Evolutionary conservation across 139 green algal species (phyloP).

Genomic region (Microglena sp.): DNA sequence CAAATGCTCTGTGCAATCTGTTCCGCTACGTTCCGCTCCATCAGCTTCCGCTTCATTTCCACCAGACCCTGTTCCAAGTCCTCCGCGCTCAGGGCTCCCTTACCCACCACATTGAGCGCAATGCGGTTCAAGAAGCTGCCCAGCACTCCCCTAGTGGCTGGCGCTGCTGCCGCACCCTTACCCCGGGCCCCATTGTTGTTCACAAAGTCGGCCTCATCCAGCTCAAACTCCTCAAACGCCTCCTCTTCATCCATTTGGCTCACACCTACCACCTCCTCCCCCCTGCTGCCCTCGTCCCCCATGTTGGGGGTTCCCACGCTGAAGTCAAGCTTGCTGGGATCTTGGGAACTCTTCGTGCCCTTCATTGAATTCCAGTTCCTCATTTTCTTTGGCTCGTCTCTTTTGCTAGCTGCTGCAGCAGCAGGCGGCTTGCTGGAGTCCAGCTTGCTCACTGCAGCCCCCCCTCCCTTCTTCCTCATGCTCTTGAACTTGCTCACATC

Average conservation of each 20-base stretch:
- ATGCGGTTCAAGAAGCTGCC: constrained; percentile 63
- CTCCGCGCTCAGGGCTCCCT: constrained; percentile 49
- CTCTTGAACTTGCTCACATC: constrained; percentile 41
- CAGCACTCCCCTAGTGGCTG: constrained; percentile 48
- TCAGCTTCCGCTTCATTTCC: constrained; percentile 85
- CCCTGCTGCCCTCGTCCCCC: constrained; percentile 3
- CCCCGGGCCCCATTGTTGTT: too few species aligned
- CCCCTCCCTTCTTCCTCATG: constrained; percentile 4
- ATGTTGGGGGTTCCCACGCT: too few species aligned
- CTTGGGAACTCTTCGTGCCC: too few species aligned
- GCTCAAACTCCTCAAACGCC: constrained; percentile 11
- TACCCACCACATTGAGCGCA: constrained; percentile 68
- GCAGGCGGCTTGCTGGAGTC: not conserved
- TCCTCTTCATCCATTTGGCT: constrained; percentile 38
- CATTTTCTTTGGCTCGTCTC: not conserved
- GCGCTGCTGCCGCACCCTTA: not conserved
- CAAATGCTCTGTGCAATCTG: constrained; percentile 68
- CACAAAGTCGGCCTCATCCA: not conserved
- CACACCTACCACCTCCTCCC: constrained; percentile 9
- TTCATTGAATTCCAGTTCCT: constrained; percentile 6
- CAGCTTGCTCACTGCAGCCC: not conserved
- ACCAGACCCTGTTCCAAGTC: constrained; percentile 80
- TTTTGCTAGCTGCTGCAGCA: not conserved
- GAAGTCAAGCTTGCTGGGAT: too few species aligned
- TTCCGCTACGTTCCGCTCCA: constrained; percentile 96